phyloP scores from a whole-genome alignment of 2,329 filamentous ascomycete genomes.

The Fusarium concolor region DNA sequence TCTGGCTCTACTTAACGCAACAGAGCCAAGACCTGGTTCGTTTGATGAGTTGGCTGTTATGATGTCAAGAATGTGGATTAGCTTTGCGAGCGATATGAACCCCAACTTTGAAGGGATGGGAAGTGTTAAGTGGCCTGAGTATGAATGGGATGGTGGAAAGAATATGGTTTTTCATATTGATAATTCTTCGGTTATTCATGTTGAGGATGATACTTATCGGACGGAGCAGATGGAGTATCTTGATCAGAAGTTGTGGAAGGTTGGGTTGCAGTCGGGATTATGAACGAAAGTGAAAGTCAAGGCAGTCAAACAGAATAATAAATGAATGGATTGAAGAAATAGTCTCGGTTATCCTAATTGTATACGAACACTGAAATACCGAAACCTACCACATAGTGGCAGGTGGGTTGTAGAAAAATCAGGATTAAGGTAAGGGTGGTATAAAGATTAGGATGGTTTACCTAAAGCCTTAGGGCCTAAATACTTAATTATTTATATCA shows the following conservation, averaged over 20 bases:
- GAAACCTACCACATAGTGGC: no score
- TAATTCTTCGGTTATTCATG: conserved; percentile 3
- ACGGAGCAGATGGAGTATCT: conserved; percentile 32
- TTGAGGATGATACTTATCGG: conserved; percentile 19
- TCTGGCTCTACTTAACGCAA: conserved; percentile 4
- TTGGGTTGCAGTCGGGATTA: not conserved
- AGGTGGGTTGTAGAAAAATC: no score
- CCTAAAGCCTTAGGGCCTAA: no score
- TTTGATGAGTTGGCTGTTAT: conserved; percentile 8
- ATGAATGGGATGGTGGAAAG: not conserved
- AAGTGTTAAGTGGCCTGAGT: conserved; percentile 10
- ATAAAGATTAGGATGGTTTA: no score
- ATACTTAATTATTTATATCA: no score
- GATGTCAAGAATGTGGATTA: conserved; percentile 33
- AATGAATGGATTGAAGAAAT: no score
- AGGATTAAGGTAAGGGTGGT: no score
- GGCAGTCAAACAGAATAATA: no score
- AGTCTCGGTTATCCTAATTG: no score
- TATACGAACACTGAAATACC: no score
- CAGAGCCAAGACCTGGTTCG: conserved; percentile 6
- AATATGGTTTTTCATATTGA: conserved; percentile 29
- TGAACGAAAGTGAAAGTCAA: not conserved
- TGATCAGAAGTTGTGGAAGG: conserved; percentile 28
- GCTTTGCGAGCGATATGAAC: conserved; percentile 12
- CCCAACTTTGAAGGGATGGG: conserved; percentile 27